Conservation (phyloP, 2,329 filamentous ascomycete genomes). For the Aureobasidium leucospermi region DNA sequence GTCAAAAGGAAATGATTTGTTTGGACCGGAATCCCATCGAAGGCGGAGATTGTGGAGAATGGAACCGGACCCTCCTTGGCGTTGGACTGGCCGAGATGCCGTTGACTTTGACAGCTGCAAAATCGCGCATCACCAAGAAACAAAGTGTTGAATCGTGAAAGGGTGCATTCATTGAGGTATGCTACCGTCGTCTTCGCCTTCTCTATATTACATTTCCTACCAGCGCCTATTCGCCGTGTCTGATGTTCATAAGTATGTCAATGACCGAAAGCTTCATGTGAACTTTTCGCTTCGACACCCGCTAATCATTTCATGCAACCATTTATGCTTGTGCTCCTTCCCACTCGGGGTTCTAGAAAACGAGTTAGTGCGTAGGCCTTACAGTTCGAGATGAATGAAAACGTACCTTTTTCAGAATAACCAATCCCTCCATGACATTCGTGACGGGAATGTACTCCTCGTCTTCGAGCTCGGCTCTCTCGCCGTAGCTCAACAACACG, state of each 20-base stretch:
- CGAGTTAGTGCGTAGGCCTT: background rate
- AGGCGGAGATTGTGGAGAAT: slow-evolving; percentile 12
- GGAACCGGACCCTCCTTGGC: background rate
- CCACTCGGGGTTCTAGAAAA: slow-evolving; percentile 26
- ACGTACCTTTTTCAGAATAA: slow-evolving; percentile 91
- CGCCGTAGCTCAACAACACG: slow-evolving; percentile 86
- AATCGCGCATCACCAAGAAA: slow-evolving; percentile 1
- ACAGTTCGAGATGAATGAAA: background rate
- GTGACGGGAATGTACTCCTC: slow-evolving; percentile 93
- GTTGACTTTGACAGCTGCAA: background rate
- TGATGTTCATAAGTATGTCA: background rate
- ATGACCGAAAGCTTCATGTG: background rate
- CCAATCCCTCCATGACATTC: slow-evolving; percentile 85
- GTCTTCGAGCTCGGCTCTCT: slow-evolving; percentile 93
- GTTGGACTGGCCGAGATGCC: background rate
- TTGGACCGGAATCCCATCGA: slow-evolving; percentile 10
- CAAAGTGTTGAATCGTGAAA: background rate
- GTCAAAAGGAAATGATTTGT: slow-evolving; percentile 12
- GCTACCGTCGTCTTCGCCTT: background rate
- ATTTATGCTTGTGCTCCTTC: slow-evolving; percentile 19
- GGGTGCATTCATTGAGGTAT: slow-evolving; percentile 1
- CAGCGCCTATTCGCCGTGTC: background rate
- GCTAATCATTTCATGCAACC: slow-evolving; percentile 10
- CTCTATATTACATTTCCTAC: slow-evolving; percentile 13
- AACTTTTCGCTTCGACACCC: background rate